These are phyloP conservation scores for Crithidia bombi DNA, from an alignment of 208 protist genomes.

Conservation along the genomic window DNA sequence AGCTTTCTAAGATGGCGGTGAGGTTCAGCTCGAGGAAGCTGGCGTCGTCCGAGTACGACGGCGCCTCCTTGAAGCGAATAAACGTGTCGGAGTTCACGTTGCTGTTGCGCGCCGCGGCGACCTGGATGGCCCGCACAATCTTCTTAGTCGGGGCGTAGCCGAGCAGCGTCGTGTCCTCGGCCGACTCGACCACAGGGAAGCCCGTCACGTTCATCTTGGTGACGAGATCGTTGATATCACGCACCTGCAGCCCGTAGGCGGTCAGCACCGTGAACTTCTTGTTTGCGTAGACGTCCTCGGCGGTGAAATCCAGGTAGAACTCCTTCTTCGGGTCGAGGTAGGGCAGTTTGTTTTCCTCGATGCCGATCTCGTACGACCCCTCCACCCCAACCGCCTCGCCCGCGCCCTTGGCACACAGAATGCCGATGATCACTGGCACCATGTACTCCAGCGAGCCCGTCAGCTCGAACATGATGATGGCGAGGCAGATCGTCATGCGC, in stretches of 20 bases:
- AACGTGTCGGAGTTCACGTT: conserved; percentile 50
- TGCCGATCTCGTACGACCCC: conserved; percentile 80
- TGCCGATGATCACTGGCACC: conserved; percentile 75
- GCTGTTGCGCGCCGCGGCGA: conserved; percentile 50
- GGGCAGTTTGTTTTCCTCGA: conserved; percentile 76
- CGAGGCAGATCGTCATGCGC: conserved; percentile 93
- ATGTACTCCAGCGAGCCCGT: conserved; percentile 88
- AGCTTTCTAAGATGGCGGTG: conserved; percentile 55
- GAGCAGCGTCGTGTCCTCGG: conserved; percentile 61
- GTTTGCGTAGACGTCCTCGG: conserved; percentile 56
- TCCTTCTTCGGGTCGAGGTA: conserved; percentile 86
- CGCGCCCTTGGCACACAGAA: conserved; percentile 71
- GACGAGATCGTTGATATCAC: conserved; percentile 65
- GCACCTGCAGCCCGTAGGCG: conserved; percentile 60
- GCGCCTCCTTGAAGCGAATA: conserved; percentile 45
- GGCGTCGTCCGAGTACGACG: conserved; percentile 33
- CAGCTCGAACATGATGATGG: conserved; percentile 95
- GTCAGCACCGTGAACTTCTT: conserved; percentile 72
- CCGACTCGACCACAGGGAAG: conserved; percentile 74
- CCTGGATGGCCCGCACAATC: conserved; percentile 61
- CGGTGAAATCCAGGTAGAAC: conserved; percentile 62
- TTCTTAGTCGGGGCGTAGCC: conserved; percentile 73
- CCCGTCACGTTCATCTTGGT: conserved; percentile 64
- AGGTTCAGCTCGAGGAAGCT: conserved; percentile 57
- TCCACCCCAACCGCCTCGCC: conserved; percentile 76